Percentiles rank a stretch among this genome's conserved stretches.
Evolutionary conservation across 257 asterid genomes (phyloP).

Genomic region (Craterostigma plantagineum): DNA sequence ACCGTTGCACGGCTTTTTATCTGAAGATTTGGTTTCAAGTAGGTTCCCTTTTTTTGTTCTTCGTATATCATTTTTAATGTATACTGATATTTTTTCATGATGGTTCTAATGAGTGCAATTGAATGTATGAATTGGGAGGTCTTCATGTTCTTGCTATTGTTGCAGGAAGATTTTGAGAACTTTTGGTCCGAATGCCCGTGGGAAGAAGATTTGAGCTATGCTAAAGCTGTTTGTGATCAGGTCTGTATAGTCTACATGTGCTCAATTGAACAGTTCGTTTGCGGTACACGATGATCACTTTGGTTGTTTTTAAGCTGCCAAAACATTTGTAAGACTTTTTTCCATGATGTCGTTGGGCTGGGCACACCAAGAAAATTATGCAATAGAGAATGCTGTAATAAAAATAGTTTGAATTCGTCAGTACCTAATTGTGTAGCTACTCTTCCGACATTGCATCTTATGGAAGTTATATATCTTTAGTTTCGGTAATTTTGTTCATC

Average conservation of each 20-base stretch:
- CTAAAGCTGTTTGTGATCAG: constrained; percentile 85
- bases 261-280: constrained; percentile 5
- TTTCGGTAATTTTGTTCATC: no score
- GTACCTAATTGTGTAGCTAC: no score
- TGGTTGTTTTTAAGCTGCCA: no score
- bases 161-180: constrained; percentile 88
- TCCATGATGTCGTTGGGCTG: no score
- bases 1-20: constrained; percentile 86
- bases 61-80: not conserved
- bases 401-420: no score
- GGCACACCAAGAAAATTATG: no score
- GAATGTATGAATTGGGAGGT: constrained; percentile 5
- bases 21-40: constrained; percentile 97
- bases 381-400: no score
- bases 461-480: no score
- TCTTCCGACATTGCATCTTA: no score
- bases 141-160: constrained; percentile 5
- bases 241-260: constrained; percentile 18
- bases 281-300: constrained; percentile 1
- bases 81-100: not conserved
- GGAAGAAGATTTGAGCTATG: constrained; percentile 88
- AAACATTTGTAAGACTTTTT: no score
- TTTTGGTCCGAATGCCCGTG: constrained; percentile 96
- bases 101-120: not conserved
- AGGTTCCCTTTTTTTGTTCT: constrained; percentile 1